phyloP scores from a whole-genome alignment of 257 asterid species.

The Ligustrum vulgare region DNA sequence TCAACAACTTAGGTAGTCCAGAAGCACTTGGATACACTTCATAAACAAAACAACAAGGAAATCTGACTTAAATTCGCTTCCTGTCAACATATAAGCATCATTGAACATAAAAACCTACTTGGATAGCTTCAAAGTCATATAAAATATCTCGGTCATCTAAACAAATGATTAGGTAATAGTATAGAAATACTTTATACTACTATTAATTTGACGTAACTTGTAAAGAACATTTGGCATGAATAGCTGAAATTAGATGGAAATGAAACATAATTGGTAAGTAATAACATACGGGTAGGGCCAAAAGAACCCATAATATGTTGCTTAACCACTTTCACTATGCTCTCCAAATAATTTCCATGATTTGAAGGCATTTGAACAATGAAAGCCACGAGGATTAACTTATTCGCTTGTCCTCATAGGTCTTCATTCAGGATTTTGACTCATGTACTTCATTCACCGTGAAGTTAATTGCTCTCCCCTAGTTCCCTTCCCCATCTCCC shows the following conservation, averaged over 20 bases:
- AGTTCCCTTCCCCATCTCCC: not conserved
- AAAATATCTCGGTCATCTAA: not conserved
- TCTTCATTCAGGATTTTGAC: not conserved
- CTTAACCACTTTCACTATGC: not conserved
- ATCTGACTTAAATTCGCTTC: not conserved
- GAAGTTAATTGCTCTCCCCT: not conserved
- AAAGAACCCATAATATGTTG: not conserved
- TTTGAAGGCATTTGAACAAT: not conserved
- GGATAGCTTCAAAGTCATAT: not conserved
- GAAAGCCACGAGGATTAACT: not conserved
- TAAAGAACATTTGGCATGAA: not conserved
- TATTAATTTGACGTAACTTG: not conserved
- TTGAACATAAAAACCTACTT: not conserved
- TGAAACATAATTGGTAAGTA: not conserved
- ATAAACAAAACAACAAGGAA: not conserved
- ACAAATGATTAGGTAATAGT: not conserved
- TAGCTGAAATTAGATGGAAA: not conserved
- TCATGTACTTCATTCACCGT: not conserved
- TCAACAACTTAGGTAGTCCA: not conserved
- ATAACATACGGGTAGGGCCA: not conserved
- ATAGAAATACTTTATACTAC: not conserved
- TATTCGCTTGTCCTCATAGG: not conserved
- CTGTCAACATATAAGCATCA: not conserved
- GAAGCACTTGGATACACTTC: not conserved
- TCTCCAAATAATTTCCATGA: not conserved